These are phyloP conservation scores for Zizania palustris DNA, from an alignment of 202 grass and related monocot genomes.

Conservation along the genomic window DNA sequence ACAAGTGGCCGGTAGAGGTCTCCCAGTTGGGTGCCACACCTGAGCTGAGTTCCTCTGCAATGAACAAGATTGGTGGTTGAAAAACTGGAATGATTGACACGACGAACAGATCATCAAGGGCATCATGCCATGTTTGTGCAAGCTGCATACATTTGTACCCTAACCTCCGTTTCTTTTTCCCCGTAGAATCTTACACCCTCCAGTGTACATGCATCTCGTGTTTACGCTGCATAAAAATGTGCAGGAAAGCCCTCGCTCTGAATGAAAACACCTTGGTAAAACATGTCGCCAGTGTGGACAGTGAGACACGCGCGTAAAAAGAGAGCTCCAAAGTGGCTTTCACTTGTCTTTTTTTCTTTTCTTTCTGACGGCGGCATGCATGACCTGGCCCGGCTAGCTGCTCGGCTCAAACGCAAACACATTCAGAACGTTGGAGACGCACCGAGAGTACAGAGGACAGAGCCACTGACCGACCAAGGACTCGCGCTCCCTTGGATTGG, in stretches of 20 bases:
- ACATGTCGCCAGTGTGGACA: too few relatives aligned
- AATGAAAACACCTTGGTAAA: too few relatives aligned
- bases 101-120: conserved; percentile 4
- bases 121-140: conserved; percentile 26
- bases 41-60: conserved; percentile 26
- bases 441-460: neutral
- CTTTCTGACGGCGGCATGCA: neutral
- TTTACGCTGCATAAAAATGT: too few relatives aligned
- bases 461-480: too few relatives aligned
- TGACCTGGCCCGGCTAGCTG: too few relatives aligned
- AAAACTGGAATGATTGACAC: conserved; percentile 23
- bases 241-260: too few relatives aligned
- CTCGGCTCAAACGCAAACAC: neutral
- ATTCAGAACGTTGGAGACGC: neutral
- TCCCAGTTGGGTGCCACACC: conserved; percentile 35
- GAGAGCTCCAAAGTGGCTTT: neutral
- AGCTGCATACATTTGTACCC: neutral
- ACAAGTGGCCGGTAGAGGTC: conserved; percentile 22
- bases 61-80: conserved; percentile 22
- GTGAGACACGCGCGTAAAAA: too few relatives aligned
- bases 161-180: neutral
- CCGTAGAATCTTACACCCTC: neutral
- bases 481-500: too few relatives aligned
- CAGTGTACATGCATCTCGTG: too few relatives aligned
- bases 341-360: neutral